Evolutionary conservation across 2,329 filamentous ascomycete genomes (phyloP).

Genomic region (Pseudogymnoascus sp.): DNA sequence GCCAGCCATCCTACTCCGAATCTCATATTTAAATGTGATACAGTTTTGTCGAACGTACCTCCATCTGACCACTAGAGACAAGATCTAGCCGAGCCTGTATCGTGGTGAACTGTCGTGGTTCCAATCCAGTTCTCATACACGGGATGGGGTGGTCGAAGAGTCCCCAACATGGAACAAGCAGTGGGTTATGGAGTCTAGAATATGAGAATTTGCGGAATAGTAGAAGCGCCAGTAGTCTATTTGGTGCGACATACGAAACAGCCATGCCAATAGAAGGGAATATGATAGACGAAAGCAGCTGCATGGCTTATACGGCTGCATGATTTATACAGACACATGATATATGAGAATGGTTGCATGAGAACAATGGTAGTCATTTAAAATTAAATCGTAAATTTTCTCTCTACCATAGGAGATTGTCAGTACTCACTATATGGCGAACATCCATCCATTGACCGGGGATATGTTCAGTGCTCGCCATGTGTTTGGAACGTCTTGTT

Average conservation of each 20-base stretch:
- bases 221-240: neutral
- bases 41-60: no score
- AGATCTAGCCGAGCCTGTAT: no score
- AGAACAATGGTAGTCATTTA: neutral
- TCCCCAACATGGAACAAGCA: neutral
- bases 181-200: neutral
- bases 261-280: neutral
- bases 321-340: neutral
- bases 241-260: neutral
- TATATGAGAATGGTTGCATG: neutral
- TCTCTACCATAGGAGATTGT: neutral
- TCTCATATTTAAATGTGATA: no score
- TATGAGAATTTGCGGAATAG: neutral
- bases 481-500: neutral
- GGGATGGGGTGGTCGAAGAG: neutral
- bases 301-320: no score
- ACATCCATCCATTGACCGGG: neutral
- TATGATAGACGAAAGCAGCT: neutral
- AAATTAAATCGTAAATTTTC: neutral
- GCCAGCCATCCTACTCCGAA: no score
- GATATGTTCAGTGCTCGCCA: neutral
- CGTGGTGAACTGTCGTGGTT: neutral
- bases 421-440: neutral
- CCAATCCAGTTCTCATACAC: neutral
- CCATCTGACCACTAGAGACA: no score